Evolutionary conservation across 257 asterid species (phyloP), one percentile per base, ranked within the genome.

Genomic region (Plantago elongata): DNA sequence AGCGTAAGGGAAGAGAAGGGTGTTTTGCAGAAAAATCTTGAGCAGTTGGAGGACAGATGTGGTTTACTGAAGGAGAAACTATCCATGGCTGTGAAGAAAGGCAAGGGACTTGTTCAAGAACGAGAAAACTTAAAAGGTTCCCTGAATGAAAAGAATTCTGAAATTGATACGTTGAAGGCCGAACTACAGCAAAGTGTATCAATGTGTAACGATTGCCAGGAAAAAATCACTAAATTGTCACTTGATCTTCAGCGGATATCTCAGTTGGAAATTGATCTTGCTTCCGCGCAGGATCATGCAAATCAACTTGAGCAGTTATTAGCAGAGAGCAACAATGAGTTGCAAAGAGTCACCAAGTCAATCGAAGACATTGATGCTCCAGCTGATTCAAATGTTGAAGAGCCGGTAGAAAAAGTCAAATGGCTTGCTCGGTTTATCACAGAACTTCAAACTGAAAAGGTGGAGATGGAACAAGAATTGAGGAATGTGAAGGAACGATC

Each of bases 31-130:
- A 78, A 73, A 79, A 87, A 73, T 68, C 75, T 84, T 51, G 83
- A 70, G 59, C 88, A 82, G 72, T 72, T 81, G 54, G 99, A 89
- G 87, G 97, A 87, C 67, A 89, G 88, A 77, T 75, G 78, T 71
- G 79, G 81, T 72, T 68, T 80, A 64, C 64, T 93, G 70, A 84
- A 86, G 74, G 99, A 89, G 11, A 93, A 93, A 78, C 75, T 93
- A 65, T 80, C 99, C 34, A 80, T 83, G 94, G 99, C 99, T 51
- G 91, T 89, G 49, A 93, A 93, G 70, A 93, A 93, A 60, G 99
- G 99, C 49, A 93, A 93, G 76, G 96, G 95, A 58, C 95, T 93
- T 50, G 84, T 86, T 71, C 97, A 89, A 74, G 99, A 93, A 51
- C 77, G 95, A 68, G 99, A 93, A 71, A 93, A 77, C 54, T 58